These are phyloP conservation scores for Colletotrichum australisinense DNA, from an alignment of 2,329 filamentous ascomycete species.

Conservation along the genomic window DNA sequence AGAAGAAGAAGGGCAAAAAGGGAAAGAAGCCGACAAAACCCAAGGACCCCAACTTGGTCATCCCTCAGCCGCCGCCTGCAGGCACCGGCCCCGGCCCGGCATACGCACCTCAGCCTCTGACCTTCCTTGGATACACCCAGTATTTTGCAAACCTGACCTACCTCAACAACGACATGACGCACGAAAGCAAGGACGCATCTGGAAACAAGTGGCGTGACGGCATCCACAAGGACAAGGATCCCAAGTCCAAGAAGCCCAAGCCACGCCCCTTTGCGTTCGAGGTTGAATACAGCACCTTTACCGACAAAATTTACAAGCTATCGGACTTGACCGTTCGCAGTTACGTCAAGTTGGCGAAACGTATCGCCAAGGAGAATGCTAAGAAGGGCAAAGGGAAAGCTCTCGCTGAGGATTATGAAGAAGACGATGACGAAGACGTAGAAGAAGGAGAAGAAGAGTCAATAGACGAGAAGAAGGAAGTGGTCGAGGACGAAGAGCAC, in stretches of 20 bases:
- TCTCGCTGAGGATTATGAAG: conserved; percentile 43
- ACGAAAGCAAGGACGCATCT: conserved; percentile 44
- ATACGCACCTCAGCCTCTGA: conserved; percentile 86
- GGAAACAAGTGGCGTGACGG: conserved; percentile 70
- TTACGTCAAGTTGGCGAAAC: conserved; percentile 81
- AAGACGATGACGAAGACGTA: conserved; percentile 30
- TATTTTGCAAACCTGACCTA: conserved; percentile 95
- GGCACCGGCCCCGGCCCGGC: conserved; percentile 84
- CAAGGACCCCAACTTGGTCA: conserved; percentile 69
- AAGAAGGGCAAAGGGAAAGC: conserved; percentile 33
- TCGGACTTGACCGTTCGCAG: conserved; percentile 87
- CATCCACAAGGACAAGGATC: conserved; percentile 70
- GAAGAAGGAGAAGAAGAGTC: conserved; percentile 37
- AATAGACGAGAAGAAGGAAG: conserved; percentile 38
- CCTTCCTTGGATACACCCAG: conserved; percentile 84
- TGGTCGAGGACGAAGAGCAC: conserved; percentile 43
- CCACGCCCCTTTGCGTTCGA: conserved; percentile 78
- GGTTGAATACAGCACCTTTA: conserved; percentile 87
- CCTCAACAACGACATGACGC: conserved; percentile 79
- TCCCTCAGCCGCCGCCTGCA: conserved; percentile 80
- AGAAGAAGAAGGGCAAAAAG: conserved; percentile 55
- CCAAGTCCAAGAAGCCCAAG: conserved; percentile 62
- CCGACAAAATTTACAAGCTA: conserved; percentile 80
- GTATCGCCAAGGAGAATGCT: conserved; percentile 70
- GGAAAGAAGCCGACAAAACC: conserved; percentile 43